These are phyloP conservation scores for Colletotrichum sp. DNA, from an alignment of 2,329 filamentous ascomycete genomes.

Conservation along the genomic window DNA sequence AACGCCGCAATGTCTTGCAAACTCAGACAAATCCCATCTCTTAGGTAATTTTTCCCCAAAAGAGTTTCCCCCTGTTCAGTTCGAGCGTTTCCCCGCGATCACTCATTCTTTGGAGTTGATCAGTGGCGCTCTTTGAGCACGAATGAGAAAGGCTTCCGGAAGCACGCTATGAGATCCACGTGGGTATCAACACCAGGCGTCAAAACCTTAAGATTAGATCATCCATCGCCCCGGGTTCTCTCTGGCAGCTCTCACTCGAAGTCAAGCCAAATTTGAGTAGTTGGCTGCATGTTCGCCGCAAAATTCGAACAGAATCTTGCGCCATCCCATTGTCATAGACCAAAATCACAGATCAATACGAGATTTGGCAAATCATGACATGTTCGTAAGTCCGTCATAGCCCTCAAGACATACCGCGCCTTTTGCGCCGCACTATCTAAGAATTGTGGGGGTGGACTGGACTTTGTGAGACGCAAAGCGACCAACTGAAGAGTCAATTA, in stretches of 20 bases:
- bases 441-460: neutral
- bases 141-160: neutral
- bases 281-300: neutral
- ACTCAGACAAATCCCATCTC: neutral
- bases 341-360: fast-evolving
- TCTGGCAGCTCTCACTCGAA: neutral
- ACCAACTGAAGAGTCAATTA: fast-evolving
- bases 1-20: neutral
- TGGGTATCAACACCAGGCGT: neutral
- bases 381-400: neutral
- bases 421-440: neutral
- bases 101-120: neutral
- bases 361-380: neutral
- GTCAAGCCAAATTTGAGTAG: neutral
- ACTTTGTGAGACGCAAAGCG: neutral
- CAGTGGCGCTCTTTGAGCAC: neutral
- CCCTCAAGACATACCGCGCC: neutral
- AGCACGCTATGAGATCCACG: neutral
- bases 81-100: neutral
- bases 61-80: neutral
- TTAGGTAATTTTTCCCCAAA: neutral
- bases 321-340: neutral
- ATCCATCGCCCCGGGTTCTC: neutral
- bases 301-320: neutral
- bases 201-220: neutral